Base-by-base conservation (phyloP, 352 stramenopile genomes). In the Elongisporangium senticosum region DNA sequence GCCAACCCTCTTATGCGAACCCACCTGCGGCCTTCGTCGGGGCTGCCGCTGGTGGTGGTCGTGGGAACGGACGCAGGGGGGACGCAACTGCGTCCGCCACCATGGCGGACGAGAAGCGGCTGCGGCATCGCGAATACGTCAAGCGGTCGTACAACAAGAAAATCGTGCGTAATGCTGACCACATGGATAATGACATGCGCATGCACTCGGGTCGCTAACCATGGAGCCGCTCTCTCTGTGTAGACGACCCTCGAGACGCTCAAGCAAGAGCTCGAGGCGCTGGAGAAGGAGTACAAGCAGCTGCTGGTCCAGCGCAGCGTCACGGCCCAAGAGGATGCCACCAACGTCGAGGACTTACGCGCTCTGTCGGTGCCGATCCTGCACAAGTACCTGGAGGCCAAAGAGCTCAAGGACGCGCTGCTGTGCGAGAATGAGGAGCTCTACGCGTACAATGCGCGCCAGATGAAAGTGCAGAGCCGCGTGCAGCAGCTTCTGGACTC, bases 131-230 rank as follows among this genome's bases (percentile, higher is more conserved):
- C 55, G 75, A 85, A 55, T 87, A 87, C 62, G 79, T 87, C 49
- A 83, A 82, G 51, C 77, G 75, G 56, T 87, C 77, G 48, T 87
- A 90, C 67, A 81, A 77, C 47, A 86, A 87, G 70, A 87, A 90
- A 51, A 69, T 85, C 52, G 79, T 87, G 78, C 60, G 69, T 77
- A 3, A 21, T 37, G 24, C n/a, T 7, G 49, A 26, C 23, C 49
- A 49, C 19, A 28, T 56, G 15, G 39, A 53, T 55, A 50, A 33
- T 56, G 40, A 26, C 13, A 33, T 56, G 6, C 24, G 15, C 0
- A 19, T 50, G 24, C 51, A 2, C 13, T 22, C 23, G 33, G 8
- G 43, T 37, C 17, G 19, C 49, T 61, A 48, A 21, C 15, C 4
- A 63, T 57, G 26, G n/a, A 62, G 49, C 62, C 13, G 33, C 17